Base-by-base conservation (phyloP, 352 stramenopile species). In the Phytopythium oedochilum region DNA sequence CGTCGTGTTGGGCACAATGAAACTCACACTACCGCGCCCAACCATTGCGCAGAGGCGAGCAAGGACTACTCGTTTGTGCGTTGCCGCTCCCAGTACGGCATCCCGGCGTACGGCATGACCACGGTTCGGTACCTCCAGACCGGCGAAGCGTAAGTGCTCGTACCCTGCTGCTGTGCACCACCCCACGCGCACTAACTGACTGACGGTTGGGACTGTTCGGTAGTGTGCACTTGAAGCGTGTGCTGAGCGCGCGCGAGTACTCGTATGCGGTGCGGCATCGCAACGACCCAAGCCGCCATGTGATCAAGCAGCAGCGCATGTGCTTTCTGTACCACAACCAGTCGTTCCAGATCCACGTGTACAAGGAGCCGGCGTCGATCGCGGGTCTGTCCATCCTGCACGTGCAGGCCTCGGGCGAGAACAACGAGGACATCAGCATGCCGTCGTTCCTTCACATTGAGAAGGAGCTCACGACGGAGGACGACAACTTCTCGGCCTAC, bases 281-380 rank as follows among this genome's bases (percentile, higher is more conserved):
- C 40, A 71, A 49, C 38, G 83, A 92, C 55, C 76, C 69, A 25
- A 75, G 51, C 35, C 79, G 83, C 36, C 68, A 88, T 43, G 78
- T 91, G 59, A 92, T 94, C 66, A 94, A 94, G 71, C 83, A 94
- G 68, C 81, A 91, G 60, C 83, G 83, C 43, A 90, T 92, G 61
- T 94, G 83, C 61, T 94, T 94, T 35, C 48, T 94, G 46, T 89
- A 91, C 67, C 68, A 88, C 60, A 92, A 92, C 63, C 83, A 92
- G 63, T 94, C 83, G 38, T 89, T 92, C 64, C 82, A 94, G 63
- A 85, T 94, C 40, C 83, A 94, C 61, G 67, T 90, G 28, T 94
- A 94, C 71, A 94, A 94, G 60, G 83, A 92, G 53, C 83, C 83
- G 25, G 60, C 61, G 6, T 59, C 72, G 7, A 68, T 94, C 58